Conservation (phyloP, 495 filamentous ascomycete species). For the Aspergillus indologenus region DNA sequence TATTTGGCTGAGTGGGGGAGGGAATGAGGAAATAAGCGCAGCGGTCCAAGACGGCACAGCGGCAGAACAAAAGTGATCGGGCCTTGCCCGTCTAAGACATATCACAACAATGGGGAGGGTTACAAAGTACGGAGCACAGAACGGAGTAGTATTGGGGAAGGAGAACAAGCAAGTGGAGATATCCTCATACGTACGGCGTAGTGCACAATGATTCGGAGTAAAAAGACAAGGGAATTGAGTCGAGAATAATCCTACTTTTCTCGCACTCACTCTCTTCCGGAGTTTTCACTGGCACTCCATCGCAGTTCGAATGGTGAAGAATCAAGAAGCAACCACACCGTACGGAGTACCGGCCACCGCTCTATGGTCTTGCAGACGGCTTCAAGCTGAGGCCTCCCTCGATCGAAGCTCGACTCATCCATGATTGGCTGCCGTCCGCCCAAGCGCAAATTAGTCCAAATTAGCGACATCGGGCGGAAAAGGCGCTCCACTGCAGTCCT, state of each 20-base stretch:
- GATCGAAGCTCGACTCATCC: not conserved
- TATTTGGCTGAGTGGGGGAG: not conserved
- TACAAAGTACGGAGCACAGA: too few species aligned
- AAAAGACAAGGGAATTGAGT: too few species aligned
- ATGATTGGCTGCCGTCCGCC: not conserved
- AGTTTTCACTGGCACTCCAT: too few species aligned
- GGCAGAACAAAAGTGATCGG: not conserved
- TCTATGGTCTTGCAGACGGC: not conserved
- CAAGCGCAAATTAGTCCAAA: not conserved
- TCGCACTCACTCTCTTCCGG: too few species aligned
- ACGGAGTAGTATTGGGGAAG: not conserved
- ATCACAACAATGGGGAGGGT: conserved; percentile 1
- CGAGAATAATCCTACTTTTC: not conserved
- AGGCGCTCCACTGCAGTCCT: conserved; percentile 9
- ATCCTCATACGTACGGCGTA: too few species aligned
- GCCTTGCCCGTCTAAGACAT: not conserved
- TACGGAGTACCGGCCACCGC: too few species aligned
- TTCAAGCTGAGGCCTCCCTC: not conserved
- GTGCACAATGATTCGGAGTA: too few species aligned
- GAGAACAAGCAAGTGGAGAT: not conserved
- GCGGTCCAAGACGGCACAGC: not conserved
- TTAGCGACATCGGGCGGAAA: not conserved
- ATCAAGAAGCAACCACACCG: too few species aligned
- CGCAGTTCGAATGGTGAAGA: too few species aligned
- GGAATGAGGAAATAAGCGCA: not conserved